Evolutionary conservation across 129 eudicot species (phyloP).

Genomic region (Artemisia annua): DNA sequence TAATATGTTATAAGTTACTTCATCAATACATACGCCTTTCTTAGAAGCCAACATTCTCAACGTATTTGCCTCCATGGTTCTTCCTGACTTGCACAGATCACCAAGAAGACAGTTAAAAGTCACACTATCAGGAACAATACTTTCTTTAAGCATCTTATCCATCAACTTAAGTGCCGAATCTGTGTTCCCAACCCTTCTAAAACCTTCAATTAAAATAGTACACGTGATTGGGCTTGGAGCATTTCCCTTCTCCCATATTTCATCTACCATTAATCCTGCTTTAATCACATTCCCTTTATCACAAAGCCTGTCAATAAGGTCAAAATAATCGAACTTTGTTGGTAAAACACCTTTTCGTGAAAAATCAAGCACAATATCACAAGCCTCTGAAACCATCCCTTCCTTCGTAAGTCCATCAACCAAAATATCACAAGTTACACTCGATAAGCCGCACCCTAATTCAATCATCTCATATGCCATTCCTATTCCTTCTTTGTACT

Average conservation of each 20-base stretch:
- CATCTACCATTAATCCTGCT: constrained; percentile 57
- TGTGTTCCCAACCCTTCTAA: constrained; percentile 34
- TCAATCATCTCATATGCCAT: constrained; percentile 90
- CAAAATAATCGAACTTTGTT: constrained; percentile 52
- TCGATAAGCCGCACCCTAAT: constrained; percentile 69
- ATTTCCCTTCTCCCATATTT: constrained; percentile 70
- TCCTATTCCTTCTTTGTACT: constrained; percentile 66
- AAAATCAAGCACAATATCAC: constrained; percentile 63
- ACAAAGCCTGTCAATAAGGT: constrained; percentile 57
- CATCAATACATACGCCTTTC: constrained; percentile 68
- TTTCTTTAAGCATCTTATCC: constrained; percentile 67
- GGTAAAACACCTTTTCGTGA: constrained; percentile 70
- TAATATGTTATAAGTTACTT: constrained; percentile 69
- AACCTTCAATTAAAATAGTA: constrained; percentile 71
- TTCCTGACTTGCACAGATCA: constrained; percentile 62
- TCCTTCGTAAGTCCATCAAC: constrained; percentile 60
- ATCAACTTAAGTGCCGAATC: constrained; percentile 44
- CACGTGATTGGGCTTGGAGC: constrained; percentile 70
- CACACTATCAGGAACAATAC: constrained; percentile 72
- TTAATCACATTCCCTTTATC: constrained; percentile 39
- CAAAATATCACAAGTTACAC: constrained; percentile 79
- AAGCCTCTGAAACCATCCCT: constrained; percentile 48
- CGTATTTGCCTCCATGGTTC: constrained; percentile 55
- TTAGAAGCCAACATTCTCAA: constrained; percentile 62
- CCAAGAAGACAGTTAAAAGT: constrained; percentile 70